Percentiles rank a stretch among this genome's conserved stretches.
These are phyloP conservation scores for Antitrichia curtipendula DNA, from an alignment of 225 moss, liverwort and hornwort species.

Conservation along the genomic window DNA sequence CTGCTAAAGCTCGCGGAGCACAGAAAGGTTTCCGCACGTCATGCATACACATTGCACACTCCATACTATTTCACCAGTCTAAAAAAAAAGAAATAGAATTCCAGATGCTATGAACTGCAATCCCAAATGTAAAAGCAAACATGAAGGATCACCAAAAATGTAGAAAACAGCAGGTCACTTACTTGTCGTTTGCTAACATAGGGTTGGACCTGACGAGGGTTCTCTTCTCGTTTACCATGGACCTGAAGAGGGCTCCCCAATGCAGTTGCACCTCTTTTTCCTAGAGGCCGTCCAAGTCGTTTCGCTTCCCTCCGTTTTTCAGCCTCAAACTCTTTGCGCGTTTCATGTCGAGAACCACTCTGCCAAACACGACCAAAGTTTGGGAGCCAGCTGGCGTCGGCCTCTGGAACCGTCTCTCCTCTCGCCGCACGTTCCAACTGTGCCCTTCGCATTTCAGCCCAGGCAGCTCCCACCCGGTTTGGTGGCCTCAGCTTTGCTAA, in stretches of 20 bases:
- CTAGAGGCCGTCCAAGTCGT: conserved; percentile 27
- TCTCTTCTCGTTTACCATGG: conserved; percentile 13
- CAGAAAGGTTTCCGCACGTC: neutral
- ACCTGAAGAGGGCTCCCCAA: conserved; percentile 14
- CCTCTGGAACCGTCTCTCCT: conserved; percentile 33
- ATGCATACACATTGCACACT: neutral
- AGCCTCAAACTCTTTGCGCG: conserved; percentile 83
- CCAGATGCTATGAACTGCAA: neutral
- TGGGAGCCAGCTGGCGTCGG: conserved; percentile 65
- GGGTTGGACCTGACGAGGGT: conserved; percentile 39
- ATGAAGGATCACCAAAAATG: neutral
- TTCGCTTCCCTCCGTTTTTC: conserved; percentile 54
- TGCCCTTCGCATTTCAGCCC: conserved; percentile 81
- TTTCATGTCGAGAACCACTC: conserved; percentile 87
- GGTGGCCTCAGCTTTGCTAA: conserved; percentile 72
- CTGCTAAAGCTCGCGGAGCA: neutral
- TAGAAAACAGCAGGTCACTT: neutral
- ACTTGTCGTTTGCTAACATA: conserved; percentile 82
- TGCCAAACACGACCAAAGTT: conserved; percentile 99
- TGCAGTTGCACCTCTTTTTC: neutral
- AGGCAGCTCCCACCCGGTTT: conserved; percentile 92
- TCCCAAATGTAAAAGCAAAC: neutral
- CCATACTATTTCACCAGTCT: neutral
- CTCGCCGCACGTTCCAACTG: conserved; percentile 59
- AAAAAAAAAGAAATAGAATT: neutral